Evolutionary conservation across 2,329 filamentous ascomycete species (phyloP).

Genomic region (Rutstroemia sp.): DNA sequence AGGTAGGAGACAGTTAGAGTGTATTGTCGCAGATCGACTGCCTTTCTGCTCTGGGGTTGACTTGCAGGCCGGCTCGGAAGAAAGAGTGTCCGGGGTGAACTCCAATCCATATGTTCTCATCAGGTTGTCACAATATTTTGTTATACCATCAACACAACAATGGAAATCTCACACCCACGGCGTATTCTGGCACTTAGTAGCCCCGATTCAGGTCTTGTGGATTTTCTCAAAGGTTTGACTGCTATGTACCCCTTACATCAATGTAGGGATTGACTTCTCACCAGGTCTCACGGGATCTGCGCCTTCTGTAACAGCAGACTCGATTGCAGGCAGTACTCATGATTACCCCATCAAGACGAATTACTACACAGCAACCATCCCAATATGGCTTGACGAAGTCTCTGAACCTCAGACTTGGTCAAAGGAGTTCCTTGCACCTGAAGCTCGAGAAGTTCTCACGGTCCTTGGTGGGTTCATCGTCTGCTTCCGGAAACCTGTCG

Average conservation of each 20-base stretch:
- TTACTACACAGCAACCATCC: constrained; percentile 55
- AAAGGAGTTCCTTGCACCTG: constrained; percentile 48
- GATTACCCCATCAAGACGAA: constrained; percentile 45
- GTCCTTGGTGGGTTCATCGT: constrained; percentile 55
- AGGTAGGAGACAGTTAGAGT: no score
- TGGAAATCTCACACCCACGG: constrained; percentile 42
- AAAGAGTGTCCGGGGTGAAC: neutral
- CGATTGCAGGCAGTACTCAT: constrained; percentile 52
- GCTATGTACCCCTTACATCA: neutral
- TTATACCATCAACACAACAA: constrained; percentile 13
- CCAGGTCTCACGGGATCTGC: constrained; percentile 46
- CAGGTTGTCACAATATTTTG: neutral
- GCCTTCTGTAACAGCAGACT: constrained; percentile 30
- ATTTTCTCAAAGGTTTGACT: constrained; percentile 46
- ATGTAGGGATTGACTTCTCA: neutral
- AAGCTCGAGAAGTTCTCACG: constrained; percentile 54
- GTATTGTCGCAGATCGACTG: no score
- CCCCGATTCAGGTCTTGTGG: constrained; percentile 37
- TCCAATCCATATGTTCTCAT: neutral
- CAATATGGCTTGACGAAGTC: constrained; percentile 62
- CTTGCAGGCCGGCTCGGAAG: neutral
- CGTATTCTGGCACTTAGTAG: constrained; percentile 47
- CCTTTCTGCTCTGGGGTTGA: no score
- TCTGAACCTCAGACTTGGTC: constrained; percentile 39
- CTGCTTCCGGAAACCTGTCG: constrained; percentile 40